Percentiles rank a stretch among this genome's conserved stretches.
phyloP scores from a whole-genome alignment of 2,329 filamentous ascomycete species.

The Lachnellula occidentalis region DNA sequence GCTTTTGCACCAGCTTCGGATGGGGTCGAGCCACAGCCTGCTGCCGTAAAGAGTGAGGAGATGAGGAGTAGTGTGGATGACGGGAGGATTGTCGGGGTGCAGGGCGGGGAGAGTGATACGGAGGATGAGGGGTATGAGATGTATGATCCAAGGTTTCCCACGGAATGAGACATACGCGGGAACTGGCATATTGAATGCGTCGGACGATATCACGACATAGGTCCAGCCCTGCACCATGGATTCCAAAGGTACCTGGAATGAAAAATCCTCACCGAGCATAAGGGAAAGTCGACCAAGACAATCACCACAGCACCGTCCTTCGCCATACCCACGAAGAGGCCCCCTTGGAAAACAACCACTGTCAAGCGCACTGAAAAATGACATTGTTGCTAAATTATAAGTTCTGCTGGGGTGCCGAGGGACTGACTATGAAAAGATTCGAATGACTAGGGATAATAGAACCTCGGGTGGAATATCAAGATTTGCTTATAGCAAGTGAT shows the following conservation, averaged over 20 bases:
- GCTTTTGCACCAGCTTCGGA: conserved; percentile 57
- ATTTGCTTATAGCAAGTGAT: no score
- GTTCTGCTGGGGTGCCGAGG: no score
- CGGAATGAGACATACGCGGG: conserved; percentile 42
- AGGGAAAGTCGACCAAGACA: no score
- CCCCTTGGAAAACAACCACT: no score
- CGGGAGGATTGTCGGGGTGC: conserved; percentile 26
- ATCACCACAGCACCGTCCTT: no score
- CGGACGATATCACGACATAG: not conserved
- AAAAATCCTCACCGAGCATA: not conserved
- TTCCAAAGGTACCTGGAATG: not conserved
- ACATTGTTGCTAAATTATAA: no score
- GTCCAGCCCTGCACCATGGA: not conserved
- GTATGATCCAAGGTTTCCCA: conserved; percentile 57
- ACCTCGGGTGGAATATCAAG: no score
- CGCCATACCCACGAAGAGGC: no score
- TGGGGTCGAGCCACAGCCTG: conserved; percentile 30
- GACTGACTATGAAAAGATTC: no score
- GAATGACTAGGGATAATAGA: no score
- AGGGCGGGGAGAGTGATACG: conserved; percentile 59
- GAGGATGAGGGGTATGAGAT: conserved; percentile 68
- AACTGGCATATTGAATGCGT: not conserved
- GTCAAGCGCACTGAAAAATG: no score
- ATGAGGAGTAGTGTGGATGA: conserved; percentile 24
- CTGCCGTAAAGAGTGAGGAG: conserved; percentile 33